A percentile compares a stretch with the other conserved stretches of the same genome.
Evolutionary conservation across 768 basidiomycete species (phyloP).

Genomic region (Boletus sp.): DNA sequence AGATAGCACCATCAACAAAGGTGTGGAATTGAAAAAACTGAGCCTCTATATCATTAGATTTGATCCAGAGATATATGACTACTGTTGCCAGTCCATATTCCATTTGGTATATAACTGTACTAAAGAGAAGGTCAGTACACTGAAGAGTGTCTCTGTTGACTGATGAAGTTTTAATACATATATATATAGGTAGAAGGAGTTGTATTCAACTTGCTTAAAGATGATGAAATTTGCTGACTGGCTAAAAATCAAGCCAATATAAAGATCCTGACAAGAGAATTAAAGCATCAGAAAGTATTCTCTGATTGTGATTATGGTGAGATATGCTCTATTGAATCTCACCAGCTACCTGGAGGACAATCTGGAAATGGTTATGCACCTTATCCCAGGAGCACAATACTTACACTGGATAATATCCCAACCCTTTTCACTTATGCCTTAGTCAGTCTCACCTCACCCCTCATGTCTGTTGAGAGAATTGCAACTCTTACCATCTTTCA

Average conservation of each 20-base stretch:
- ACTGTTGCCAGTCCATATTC: too few relatives aligned
- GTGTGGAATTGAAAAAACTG: too few relatives aligned
- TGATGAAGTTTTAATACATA: not conserved
- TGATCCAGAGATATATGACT: too few relatives aligned
- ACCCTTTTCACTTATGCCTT: not conserved
- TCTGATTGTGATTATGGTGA: not conserved
- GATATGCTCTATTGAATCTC: not conserved
- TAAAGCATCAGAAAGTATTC: not conserved
- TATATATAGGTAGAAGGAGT: not conserved
- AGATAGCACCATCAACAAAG: too few relatives aligned
- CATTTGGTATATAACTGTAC: too few relatives aligned
- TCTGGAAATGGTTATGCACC: not conserved
- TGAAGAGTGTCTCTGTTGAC: too few relatives aligned
- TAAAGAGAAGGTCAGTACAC: too few relatives aligned
- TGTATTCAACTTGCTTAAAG: not conserved
- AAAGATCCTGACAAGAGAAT: not conserved
- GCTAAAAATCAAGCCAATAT: conserved; percentile 2
- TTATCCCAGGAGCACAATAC: not conserved
- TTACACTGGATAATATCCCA: not conserved
- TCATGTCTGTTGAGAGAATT: too few relatives aligned
- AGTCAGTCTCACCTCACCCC: too few relatives aligned
- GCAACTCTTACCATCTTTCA: too few relatives aligned
- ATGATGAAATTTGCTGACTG: rapidly evolving
- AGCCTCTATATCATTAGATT: too few relatives aligned
- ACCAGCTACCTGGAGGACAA: not conserved